Evolutionary conservation across 371 early-diverging fungal genomes (phyloP), one percentile per base, ranked within the genome.

Genomic region (Lichtheimia hyalospora): DNA sequence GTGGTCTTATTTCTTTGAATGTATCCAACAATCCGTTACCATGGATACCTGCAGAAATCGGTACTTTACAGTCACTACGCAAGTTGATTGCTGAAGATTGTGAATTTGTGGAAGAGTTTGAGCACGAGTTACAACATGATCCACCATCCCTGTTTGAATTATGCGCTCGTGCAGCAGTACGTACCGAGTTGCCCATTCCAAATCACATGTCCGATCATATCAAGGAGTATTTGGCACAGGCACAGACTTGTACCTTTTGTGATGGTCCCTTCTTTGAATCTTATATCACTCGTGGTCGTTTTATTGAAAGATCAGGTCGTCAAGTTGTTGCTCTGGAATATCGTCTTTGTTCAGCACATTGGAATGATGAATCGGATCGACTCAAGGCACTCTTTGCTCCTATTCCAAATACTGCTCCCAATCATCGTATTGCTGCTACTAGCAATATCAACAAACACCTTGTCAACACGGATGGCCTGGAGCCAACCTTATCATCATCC

Each of bases 251-350:
- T 72, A 79, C 92, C 6, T 92, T 89, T 70, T 97, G 97, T 67
- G 77, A 77, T 16, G 95, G 95, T 0, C 95, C 97, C 7, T 91
- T 84, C 60, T 93, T 95, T 71, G 88, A 92, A n/a, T 71, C 76
- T 0, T 86, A 58, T 68, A 80, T 82, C 13, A 75, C 71, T 12
- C 81, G 92, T 3, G 77, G 83, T 27, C 74, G 88, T 43, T 73
- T 89, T 20, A 80, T 92, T 27, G 87, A 87, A 57, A 85, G 88
- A 49, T 75, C 75, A 18, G 84, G 83, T 2, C 58, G 70, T 16
- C 71, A 76, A 7, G 25, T 54, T 2, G 77, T 74, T 49, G 69
- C 77, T 1, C 51, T 76, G 28, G 73, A 73, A 41, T 74, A 79
- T 28, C 56, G 49, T 7, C 60, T 79, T 8, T 79, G 80, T 46